Conservation (phyloP, 441 rosid genomes). For the Cnidoscolus chayamansa region DNA sequence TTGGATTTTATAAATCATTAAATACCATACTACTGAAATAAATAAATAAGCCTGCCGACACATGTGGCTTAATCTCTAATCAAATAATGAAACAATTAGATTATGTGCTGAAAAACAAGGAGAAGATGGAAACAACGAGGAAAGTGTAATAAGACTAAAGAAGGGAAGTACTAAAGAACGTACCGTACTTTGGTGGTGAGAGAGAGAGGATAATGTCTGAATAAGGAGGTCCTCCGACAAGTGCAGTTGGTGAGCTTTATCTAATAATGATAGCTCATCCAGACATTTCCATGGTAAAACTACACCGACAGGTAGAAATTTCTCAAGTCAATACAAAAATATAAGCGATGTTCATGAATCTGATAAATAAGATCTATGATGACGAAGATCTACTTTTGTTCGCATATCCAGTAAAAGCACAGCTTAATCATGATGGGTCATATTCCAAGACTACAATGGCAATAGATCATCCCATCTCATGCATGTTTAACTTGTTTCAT, state of each 20-base stretch:
- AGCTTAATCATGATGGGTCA: background rate
- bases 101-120: background rate
- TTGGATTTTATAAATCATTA: too few relatives aligned
- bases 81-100: too few relatives aligned
- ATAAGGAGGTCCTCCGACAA: constrained; percentile 17
- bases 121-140: too few relatives aligned
- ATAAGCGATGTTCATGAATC: constrained; percentile 21
- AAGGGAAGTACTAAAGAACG: background rate
- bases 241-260: constrained; percentile 15
- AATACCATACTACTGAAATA: too few relatives aligned
- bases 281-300: background rate
- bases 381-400: background rate
- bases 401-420: background rate
- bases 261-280: constrained; percentile 14
- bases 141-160: background rate
- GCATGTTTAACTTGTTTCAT: too few relatives aligned
- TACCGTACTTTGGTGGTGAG: background rate
- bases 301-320: constrained; percentile 8
- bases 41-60: too few relatives aligned
- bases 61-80: too few relatives aligned
- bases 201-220: too few relatives aligned
- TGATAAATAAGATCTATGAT: constrained; percentile 3
- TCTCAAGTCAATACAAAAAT: background rate
- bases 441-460: background rate
- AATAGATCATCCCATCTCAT: background rate